These are phyloP conservation scores for Ceratobasidium sp. DNA, from an alignment of 1,284 basidiomycete genomes.

Conservation along the genomic window DNA sequence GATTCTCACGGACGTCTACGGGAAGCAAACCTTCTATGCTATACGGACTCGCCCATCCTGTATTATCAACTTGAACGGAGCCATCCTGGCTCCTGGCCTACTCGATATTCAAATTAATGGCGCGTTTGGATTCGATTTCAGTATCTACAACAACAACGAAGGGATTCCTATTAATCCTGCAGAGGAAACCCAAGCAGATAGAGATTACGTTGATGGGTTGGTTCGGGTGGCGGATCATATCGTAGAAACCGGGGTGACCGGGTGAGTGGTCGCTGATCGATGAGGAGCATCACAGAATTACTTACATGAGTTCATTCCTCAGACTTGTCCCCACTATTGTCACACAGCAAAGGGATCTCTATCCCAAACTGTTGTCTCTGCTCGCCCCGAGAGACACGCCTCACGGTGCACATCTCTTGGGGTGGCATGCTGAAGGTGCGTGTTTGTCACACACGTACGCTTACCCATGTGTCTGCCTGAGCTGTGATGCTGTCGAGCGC, in stretches of 20 bases:
- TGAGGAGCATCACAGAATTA: not conserved
- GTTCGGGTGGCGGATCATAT: slow-evolving; percentile 74
- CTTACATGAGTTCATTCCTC: not conserved
- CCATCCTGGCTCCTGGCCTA: slow-evolving; percentile 77
- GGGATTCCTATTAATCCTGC: slow-evolving; percentile 6
- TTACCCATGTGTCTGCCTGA: not conserved
- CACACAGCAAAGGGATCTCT: slow-evolving; percentile 24
- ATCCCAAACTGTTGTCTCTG: slow-evolving; percentile 31
- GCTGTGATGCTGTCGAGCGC: not conserved
- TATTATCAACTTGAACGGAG: slow-evolving; percentile 69
- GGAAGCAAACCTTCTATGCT: slow-evolving; percentile 68
- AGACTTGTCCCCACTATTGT: slow-evolving; percentile 36
- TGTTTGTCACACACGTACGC: slow-evolving; percentile 2
- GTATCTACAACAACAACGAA: slow-evolving; percentile 63
- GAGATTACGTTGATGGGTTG: slow-evolving; percentile 68
- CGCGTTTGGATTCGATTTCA: slow-evolving; percentile 88
- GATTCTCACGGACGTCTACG: not conserved
- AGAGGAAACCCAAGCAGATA: slow-evolving; percentile 58
- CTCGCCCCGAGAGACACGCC: slow-evolving; percentile 9
- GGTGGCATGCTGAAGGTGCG: slow-evolving; percentile 38
- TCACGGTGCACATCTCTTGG: slow-evolving; percentile 24
- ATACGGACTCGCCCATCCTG: slow-evolving; percentile 62
- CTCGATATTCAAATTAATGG: slow-evolving; percentile 86
- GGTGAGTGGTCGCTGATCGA: slow-evolving; percentile 57
- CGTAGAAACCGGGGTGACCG: slow-evolving; percentile 85